Percentiles rank a stretch among this genome's conserved stretches.
Evolutionary conservation across 495 filamentous ascomycete genomes (phyloP).

Genomic region (Xylaria sp.): DNA sequence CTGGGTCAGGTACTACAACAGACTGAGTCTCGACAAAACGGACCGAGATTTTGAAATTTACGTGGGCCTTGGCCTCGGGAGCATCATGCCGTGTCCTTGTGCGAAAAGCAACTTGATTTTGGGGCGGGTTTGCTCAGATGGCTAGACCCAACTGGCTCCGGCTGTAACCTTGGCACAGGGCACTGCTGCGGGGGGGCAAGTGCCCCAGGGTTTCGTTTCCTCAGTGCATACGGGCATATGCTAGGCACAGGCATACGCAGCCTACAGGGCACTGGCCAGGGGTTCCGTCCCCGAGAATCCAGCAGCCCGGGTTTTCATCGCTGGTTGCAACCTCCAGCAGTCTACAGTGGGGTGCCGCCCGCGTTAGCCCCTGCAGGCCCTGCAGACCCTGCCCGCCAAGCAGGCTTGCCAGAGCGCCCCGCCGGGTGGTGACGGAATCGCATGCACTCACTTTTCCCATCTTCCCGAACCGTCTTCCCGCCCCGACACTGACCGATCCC

Average conservation of each 20-base stretch:
- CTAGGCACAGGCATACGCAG: background rate
- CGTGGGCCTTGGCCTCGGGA: background rate
- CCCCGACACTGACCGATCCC: slow-evolving; percentile 23
- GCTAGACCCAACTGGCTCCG: background rate
- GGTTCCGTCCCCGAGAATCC: slow-evolving; percentile 17
- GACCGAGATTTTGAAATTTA: background rate
- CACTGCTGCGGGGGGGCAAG: background rate
- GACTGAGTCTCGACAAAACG: background rate
- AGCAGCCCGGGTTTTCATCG: slow-evolving; percentile 31
- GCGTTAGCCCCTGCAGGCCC: background rate
- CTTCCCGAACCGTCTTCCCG: slow-evolving; percentile 25
- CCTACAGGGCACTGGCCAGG: slow-evolving; percentile 7
- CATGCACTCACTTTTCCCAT: slow-evolving; percentile 35
- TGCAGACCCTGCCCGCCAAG: slow-evolving; percentile 6
- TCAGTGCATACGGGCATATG: background rate
- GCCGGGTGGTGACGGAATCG: slow-evolving; percentile 41
- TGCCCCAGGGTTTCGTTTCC: background rate
- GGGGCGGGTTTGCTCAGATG: background rate
- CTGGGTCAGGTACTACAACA: background rate
- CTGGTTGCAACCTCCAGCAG: slow-evolving; percentile 18
- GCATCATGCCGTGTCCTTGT: background rate
- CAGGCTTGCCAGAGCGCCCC: slow-evolving; percentile 10
- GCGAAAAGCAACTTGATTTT: background rate
- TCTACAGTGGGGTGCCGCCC: slow-evolving; percentile 2
- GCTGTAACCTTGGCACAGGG: background rate